These are phyloP conservation scores for Pelargonium australe DNA, from an alignment of 441 rosid genomes.

Conservation along the genomic window DNA sequence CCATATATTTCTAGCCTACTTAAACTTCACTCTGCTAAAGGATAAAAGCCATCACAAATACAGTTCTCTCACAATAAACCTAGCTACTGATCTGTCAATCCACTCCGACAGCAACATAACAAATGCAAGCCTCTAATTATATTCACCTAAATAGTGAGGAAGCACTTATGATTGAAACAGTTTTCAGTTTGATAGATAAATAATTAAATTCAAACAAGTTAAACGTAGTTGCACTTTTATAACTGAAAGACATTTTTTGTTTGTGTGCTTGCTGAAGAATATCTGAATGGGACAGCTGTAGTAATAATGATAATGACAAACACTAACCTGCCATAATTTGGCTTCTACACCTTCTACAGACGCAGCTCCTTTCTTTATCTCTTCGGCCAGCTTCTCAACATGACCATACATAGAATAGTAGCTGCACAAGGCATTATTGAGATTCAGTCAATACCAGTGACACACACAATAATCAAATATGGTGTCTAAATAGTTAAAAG, in stretches of 20 bases:
- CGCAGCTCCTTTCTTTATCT: constrained; percentile 84
- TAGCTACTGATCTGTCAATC: not conserved
- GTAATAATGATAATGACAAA: not conserved
- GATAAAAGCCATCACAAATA: too few relatives aligned
- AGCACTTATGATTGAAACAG: not conserved
- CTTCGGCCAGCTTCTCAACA: constrained; percentile 81
- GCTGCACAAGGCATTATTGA: constrained; percentile 28
- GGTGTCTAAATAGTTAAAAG: constrained; percentile 2
- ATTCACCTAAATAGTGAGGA: not conserved
- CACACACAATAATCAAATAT: constrained; percentile 15
- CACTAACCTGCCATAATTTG: constrained; percentile 82
- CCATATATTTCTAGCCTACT: too few relatives aligned
- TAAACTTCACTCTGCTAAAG: too few relatives aligned
- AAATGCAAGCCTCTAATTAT: not conserved
- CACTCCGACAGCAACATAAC: not conserved
- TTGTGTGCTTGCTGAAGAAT: too few relatives aligned
- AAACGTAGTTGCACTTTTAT: too few relatives aligned
- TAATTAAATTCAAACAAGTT: too few relatives aligned
- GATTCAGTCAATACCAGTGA: not conserved
- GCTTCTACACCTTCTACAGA: constrained; percentile 96
- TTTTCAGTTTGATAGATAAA: too few relatives aligned
- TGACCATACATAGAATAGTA: constrained; percentile 98
- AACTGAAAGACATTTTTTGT: too few relatives aligned
- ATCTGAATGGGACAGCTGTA: not conserved
- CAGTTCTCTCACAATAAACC: not conserved